Percentiles rank a stretch among this genome's conserved stretches.
phyloP scores from a whole-genome alignment of 306 rosid genomes.

The Cicer judaicum region DNA sequence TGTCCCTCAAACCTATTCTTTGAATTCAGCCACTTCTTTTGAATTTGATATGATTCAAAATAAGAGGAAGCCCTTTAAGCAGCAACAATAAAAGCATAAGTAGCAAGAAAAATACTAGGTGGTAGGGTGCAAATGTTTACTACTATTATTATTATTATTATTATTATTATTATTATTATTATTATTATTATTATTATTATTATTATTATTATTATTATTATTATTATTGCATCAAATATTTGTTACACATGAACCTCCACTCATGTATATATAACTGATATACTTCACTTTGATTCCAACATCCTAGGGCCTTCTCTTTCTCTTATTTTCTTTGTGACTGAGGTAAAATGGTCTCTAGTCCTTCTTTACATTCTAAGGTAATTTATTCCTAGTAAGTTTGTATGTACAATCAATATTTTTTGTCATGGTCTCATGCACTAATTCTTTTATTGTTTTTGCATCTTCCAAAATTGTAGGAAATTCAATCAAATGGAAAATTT shows the following conservation, averaged over 20 bases:
- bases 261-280: conserved; percentile 42
- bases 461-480: conserved; percentile 50
- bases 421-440: background rate
- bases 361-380: conserved; percentile 68
- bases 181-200: background rate
- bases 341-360: conserved; percentile 60
- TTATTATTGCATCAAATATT: conserved; percentile 39
- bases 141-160: background rate
- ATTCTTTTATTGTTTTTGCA: conserved; percentile 10
- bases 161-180: background rate
- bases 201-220: background rate
- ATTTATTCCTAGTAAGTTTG: conserved; percentile 3
- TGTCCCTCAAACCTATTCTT: conserved; percentile 3
- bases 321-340: conserved; percentile 33
- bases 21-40: conserved; percentile 27
- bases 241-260: conserved; percentile 18
- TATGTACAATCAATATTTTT: background rate
- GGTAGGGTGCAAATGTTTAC: conserved; percentile 22
- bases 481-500: conserved; percentile 58
- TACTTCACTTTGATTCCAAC: conserved; percentile 42
- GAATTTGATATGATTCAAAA: conserved; percentile 20
- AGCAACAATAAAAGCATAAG: conserved; percentile 19
- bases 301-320: conserved; percentile 38
- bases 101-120: conserved; percentile 34
- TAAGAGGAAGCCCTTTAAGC: background rate